These are phyloP conservation scores for Kodamaea neixiangensis DNA, from an alignment of 805 yeast genomes.

Conservation along the genomic window DNA sequence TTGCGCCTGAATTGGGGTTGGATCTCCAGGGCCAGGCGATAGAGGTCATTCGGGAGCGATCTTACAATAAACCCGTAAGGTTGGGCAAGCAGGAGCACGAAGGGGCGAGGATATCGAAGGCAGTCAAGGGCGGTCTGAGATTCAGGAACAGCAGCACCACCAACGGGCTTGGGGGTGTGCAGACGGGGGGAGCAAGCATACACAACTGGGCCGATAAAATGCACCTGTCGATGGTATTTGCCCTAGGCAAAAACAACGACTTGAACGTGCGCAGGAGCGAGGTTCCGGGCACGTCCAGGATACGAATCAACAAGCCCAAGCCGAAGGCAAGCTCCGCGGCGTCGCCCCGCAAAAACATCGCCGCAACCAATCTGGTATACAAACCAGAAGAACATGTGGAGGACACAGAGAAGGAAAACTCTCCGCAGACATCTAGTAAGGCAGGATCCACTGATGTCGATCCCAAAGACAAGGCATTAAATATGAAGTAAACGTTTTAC, in stretches of 20 bases:
- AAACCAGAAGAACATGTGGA: not conserved
- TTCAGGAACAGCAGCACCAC: slow-evolving; percentile 1
- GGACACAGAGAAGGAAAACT: not conserved
- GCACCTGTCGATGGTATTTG: slow-evolving; percentile 14
- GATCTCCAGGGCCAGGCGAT: not conserved
- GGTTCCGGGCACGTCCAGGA: slow-evolving; percentile 17
- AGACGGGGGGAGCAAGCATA: slow-evolving; percentile 2
- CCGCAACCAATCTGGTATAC: not conserved
- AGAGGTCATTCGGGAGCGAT: not conserved
- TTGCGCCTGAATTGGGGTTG: slow-evolving; percentile 1
- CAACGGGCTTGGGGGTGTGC: slow-evolving; percentile 5
- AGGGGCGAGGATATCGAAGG: not conserved
- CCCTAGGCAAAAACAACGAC: slow-evolving; percentile 12
- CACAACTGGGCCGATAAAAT: slow-evolving; percentile 9
- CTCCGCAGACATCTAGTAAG: slow-evolving; percentile 1
- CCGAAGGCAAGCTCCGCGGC: slow-evolving; percentile 6
- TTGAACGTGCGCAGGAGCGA: slow-evolving; percentile 12
- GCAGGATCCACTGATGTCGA: slow-evolving; percentile 1
- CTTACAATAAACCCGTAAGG: not conserved
- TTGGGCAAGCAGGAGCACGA: not conserved
- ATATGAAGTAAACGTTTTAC: not conserved
- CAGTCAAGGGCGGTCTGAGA: not conserved
- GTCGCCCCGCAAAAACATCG: not conserved
- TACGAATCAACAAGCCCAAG: slow-evolving; percentile 11
- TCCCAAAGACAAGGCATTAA: not conserved